Evolutionary conservation across 139 green algal genomes (phyloP), one percentile per base, ranked within the genome.

Genomic region (Coelastrella sp.): DNA sequence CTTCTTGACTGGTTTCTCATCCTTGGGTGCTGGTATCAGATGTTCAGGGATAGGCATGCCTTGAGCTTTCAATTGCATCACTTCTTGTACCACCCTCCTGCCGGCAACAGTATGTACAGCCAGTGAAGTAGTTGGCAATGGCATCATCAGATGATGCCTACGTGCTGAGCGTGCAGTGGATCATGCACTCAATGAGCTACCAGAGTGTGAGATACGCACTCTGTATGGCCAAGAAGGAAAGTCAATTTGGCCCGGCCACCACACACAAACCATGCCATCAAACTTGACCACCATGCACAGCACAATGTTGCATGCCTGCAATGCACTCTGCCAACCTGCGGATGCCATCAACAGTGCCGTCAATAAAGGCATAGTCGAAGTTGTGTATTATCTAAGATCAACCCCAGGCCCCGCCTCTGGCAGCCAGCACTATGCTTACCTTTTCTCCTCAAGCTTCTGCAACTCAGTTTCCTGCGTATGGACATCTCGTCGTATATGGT

Each of bases 401-500:
- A n/a, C n/a, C n/a, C n/a, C n/a, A n/a, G n/a, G n/a, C n/a, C n/a
- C n/a, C n/a, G n/a, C n/a, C n/a, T n/a, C n/a, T n/a, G n/a, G n/a
- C n/a, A n/a, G n/a, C 27, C 48, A 43, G 60, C 60, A 77, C 27
- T 78, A 11, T 11, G 17, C 86, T 3, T 63, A 89, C 86, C 87
- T 32, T 53, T 84, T 59, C 25, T 90, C 87, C 38, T 90, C 87
- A 37, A 82, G 51, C 53, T 88, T 88, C 34, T 87, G 84, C 63
- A 85, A 71, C 72, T 89, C 84, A 21, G 37, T 59, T 51, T 87
- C 79, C 32, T 84, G 76, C 6, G 23, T 40, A 19, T 60, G 64
- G n/a, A 91, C 86, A 53, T 91, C 90, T n/a, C 84, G 62, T 38
- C 81, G 76, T 57, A 93, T 91, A 73, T 91, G 87, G 71, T 91